Evolutionary conservation across 2,329 filamentous ascomycete species (phyloP), one percentile per base, ranked within the genome.

Genomic region (Periconia sp.): DNA sequence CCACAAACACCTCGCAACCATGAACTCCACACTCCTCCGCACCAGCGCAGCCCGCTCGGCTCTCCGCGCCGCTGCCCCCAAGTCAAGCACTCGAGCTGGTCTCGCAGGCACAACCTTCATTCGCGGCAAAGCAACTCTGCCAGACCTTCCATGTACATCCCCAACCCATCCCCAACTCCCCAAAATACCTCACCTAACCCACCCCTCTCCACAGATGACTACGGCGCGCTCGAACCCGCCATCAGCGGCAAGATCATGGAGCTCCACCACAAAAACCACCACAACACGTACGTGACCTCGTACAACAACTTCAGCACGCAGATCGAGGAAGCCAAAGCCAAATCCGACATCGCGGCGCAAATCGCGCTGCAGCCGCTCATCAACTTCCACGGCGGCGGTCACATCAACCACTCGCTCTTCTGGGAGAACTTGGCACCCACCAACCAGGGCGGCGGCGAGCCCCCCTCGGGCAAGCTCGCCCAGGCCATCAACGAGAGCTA

Each of bases 241-340:
- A 83, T 96, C 79, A 92, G 89, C 46, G 89, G 89, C 74, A 86
- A 94, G 79, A 96, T 96, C 81, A 96, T 96, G 92, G 90, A 96
- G 80, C 85, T 96, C 44, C 92, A 96, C 82, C 90, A 96, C 85
- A 87, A 85, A 79, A 93, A 92, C 78, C 92, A 96, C 83, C 92
- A 96, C 81, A 87, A 93, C 77, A 92, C 92, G 69, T 96, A 96
- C 75, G 91, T 96, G 66, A 94, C 87, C 76, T 89, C 88, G 74
- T 90, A 90, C 81, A 96, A 96, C 81, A 82, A 87, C 56, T 88
- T 90, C 53, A 79, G 85, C 62, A 86, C 92, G 76, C 86, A 92
- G 71, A 78, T 90, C 59, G 79, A 82, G 54, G 81, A 85, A 19
- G 84, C 85, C 27, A 74, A 81, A 55, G 65, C 74, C 8, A 78